Evolutionary conservation across 495 filamentous ascomycete genomes (phyloP).

Genomic region (Hyaloscypha bicolor): DNA sequence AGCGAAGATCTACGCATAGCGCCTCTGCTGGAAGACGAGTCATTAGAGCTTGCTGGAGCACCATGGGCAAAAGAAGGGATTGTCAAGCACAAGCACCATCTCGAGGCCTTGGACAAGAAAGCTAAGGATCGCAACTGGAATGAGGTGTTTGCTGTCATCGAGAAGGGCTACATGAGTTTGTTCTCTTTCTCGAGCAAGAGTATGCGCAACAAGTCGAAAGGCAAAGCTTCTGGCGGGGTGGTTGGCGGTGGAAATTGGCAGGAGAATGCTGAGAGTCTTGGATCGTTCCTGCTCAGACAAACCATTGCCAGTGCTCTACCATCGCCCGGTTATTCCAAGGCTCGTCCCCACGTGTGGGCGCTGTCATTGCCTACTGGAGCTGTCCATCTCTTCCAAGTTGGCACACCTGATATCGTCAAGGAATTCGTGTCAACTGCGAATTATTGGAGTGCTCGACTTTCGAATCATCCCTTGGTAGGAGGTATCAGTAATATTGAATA

Average conservation of each 20-base stretch:
- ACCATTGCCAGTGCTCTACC: conserved; percentile 91
- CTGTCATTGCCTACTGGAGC: conserved; percentile 90
- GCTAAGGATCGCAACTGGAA: conserved; percentile 92
- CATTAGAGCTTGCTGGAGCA: conserved; percentile 83
- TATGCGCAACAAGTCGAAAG: conserved; percentile 60
- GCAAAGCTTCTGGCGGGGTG: conserved; percentile 55
- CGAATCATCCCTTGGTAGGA: conserved; percentile 87
- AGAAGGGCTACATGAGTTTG: conserved; percentile 92
- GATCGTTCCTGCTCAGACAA: conserved; percentile 85
- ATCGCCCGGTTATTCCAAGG: conserved; percentile 88
- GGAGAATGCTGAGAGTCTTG: conserved; percentile 86
- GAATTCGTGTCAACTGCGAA: conserved; percentile 96
- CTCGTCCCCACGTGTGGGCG: conserved; percentile 91
- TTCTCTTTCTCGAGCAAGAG: conserved; percentile 91
- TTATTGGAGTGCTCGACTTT: conserved; percentile 95
- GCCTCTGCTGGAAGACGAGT: conserved; percentile 87
- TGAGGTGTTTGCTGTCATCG: conserved; percentile 96
- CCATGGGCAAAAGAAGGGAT: conserved; percentile 98
- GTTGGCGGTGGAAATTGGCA: conserved; percentile 98
- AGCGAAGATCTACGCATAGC: conserved; percentile 54
- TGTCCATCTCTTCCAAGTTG: conserved; percentile 96
- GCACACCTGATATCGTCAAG: conserved; percentile 89
- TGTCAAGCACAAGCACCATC: conserved; percentile 93
- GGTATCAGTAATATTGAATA: conserved; percentile 97
- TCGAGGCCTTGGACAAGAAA: conserved; percentile 85